Evolutionary conservation across 805 yeast species (phyloP).

Genomic region (Candida pseudofarinosa): DNA sequence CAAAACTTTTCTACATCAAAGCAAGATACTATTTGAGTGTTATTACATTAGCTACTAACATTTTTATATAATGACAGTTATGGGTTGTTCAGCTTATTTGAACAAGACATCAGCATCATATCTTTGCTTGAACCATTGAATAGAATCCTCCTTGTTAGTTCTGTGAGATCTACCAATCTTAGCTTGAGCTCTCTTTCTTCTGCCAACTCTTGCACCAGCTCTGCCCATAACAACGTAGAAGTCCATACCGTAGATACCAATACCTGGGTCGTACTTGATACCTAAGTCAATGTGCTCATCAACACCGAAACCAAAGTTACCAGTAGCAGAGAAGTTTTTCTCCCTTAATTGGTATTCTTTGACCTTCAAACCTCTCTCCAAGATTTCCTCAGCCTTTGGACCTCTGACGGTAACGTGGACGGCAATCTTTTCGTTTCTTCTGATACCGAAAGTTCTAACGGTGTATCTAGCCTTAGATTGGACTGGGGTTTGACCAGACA

Average conservation of each 20-base stretch:
- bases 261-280: conserved; percentile 99
- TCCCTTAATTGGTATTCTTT: conserved; percentile 96
- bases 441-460: conserved; percentile 99
- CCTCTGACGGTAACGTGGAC: conserved; percentile 99
- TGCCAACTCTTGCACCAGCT: conserved; percentile 98
- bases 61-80: conserved; percentile 7
- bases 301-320: conserved; percentile 99
- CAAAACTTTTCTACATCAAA: background rate
- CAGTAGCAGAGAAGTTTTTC: conserved; percentile 96
- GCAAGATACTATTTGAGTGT: conserved; percentile 4
- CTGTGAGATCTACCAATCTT: conserved; percentile 89
- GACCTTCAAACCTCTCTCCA: conserved; percentile 99
- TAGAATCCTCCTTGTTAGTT: conserved; percentile 89
- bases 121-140: conserved; percentile 98
- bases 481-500: conserved; percentile 99
- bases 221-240: conserved; percentile 99
- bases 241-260: conserved; percentile 99
- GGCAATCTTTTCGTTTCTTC: conserved; percentile 99
- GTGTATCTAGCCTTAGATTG: conserved; percentile 99
- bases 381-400: conserved; percentile 92
- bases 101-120: conserved; percentile 97
- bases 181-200: conserved; percentile 94
- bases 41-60: conserved; percentile 6
- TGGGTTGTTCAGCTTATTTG: conserved; percentile 48
- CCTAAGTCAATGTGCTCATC: conserved; percentile 99